Percentiles rank a stretch among this genome's conserved stretches.
Evolutionary conservation across 768 basidiomycete genomes (phyloP).

Genomic region (Paxillus involutus): DNA sequence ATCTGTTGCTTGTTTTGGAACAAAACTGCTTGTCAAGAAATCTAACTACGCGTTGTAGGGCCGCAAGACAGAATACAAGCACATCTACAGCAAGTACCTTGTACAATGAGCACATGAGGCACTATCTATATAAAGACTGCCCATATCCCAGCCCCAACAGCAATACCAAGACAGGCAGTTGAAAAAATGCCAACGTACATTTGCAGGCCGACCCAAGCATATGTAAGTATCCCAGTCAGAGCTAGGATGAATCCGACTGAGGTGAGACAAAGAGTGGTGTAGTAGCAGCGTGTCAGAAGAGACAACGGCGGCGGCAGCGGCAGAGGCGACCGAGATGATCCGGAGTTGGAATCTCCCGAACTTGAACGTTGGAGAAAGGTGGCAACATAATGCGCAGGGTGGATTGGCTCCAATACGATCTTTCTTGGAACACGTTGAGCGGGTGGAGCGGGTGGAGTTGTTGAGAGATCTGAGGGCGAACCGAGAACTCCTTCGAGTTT

Average conservation of each 20-base stretch:
- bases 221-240: constrained; percentile 25
- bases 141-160: constrained; percentile 20
- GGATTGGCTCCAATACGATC: constrained; percentile 17
- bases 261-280: constrained; percentile 24
- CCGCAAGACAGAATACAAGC: not conserved
- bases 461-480: not conserved
- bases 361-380: not conserved
- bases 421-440: constrained; percentile 7
- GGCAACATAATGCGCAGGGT: not conserved
- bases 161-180: constrained; percentile 25
- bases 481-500: constrained; percentile 11
- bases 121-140: constrained; percentile 21
- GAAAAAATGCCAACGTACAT: constrained; percentile 27
- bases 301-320: constrained; percentile 18
- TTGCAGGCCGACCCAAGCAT: constrained; percentile 24
- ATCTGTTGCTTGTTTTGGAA: not conserved
- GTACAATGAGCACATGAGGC: not conserved
- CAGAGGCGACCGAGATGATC: not conserved
- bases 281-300: constrained; percentile 25
- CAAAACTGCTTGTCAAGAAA: not conserved
- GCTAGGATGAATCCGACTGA: constrained; percentile 24
- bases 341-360: not conserved
- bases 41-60: not conserved
- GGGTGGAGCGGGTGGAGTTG: constrained; percentile 8
- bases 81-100: not conserved